A percentile compares a stretch with the other conserved stretches of the same genome.
Evolutionary conservation across 1,284 basidiomycete species (phyloP).

Genomic region (Moesziomyces parantarcticus): DNA sequence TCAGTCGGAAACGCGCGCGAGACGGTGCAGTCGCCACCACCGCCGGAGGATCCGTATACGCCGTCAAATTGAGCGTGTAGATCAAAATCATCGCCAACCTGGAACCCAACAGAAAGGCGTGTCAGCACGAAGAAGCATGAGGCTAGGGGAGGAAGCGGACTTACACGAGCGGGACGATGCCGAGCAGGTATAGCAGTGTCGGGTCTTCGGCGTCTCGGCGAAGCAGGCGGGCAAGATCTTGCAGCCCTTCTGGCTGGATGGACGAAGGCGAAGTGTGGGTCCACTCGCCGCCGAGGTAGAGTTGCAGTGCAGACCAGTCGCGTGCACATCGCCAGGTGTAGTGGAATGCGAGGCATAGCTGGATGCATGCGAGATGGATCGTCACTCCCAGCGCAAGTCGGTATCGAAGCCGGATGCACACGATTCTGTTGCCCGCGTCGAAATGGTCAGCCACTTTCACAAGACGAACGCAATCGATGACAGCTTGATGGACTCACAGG

Average conservation of each 20-base stretch:
- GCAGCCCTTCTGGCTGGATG: background rate
- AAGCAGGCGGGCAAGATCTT: constrained; percentile 9
- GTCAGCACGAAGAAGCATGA: background rate
- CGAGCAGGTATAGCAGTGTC: constrained; percentile 29
- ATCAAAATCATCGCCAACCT: constrained; percentile 33
- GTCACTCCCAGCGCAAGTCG: constrained; percentile 11
- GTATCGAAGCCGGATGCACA: constrained; percentile 22
- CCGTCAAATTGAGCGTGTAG: constrained; percentile 26
- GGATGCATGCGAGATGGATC: constrained; percentile 19
- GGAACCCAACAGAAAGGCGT: background rate
- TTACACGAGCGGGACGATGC: constrained; percentile 36
- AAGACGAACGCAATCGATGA: too few relatives aligned
- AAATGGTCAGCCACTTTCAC: background rate
- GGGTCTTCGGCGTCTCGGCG: constrained; percentile 23
- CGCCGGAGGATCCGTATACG: constrained; percentile 24
- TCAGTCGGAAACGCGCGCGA: constrained; percentile 15
- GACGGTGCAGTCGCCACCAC: background rate
- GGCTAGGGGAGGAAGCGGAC: background rate
- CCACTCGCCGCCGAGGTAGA: constrained; percentile 26
- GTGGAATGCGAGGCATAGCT: constrained; percentile 26
- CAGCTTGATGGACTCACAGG: constrained; percentile 13
- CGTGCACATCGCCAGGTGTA: constrained; percentile 33
- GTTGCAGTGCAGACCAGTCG: constrained; percentile 31
- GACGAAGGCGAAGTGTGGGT: background rate
- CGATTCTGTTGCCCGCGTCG: background rate